Base-by-base conservation (phyloP, 2,329 filamentous ascomycete genomes). In the Ophiobolus disseminans region DNA sequence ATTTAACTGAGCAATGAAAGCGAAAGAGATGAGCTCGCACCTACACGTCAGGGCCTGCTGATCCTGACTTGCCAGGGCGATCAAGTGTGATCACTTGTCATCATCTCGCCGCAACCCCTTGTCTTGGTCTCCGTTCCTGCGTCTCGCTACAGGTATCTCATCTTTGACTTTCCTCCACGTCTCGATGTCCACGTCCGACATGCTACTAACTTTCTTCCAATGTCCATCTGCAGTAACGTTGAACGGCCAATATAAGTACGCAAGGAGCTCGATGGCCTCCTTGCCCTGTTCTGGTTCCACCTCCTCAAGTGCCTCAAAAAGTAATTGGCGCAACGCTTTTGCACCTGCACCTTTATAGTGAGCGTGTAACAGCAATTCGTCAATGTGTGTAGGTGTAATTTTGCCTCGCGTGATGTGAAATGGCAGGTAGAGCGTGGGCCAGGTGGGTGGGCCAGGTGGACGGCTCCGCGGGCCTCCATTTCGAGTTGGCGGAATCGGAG, bases 401-500 rank as follows among this genome's bases (percentile, higher is more conserved):
- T 8, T n/a, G 2, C 13, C n/a, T 4, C 35, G 23, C 11, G 10
- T 30, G 1, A 21, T 16, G n/a, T 40, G 43, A 23, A 38, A 46
- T 13, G 41, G 48, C 11, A 46, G 26, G 25, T 30, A 9, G 4
- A 46, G 19, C 0, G 22, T 11, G 3, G 48, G 42, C 48, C 42
- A 50, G 9, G 45, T 43, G 2, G 28, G 20, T 3, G 39, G 48
- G 42, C 48, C 42, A 50, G 9, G 45, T 43, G 2, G 28, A 23
- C 3, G 39, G 45, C 2, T 38, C 19, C 20, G 34, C 14, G 8
- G 20, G 13, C 8, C 26, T 14, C 6, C 21, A 42, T 8, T 20
- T 14, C 3, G 20, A 21, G 25, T 32, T 19, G 16, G 20, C 17
- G 19, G n/a, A 11, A 10, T 32, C 30, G 30, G 16, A 16, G 17